phyloP scores from a whole-genome alignment of 371 early-diverging fungal genomes.

The Saksenaea oblongispora region DNA sequence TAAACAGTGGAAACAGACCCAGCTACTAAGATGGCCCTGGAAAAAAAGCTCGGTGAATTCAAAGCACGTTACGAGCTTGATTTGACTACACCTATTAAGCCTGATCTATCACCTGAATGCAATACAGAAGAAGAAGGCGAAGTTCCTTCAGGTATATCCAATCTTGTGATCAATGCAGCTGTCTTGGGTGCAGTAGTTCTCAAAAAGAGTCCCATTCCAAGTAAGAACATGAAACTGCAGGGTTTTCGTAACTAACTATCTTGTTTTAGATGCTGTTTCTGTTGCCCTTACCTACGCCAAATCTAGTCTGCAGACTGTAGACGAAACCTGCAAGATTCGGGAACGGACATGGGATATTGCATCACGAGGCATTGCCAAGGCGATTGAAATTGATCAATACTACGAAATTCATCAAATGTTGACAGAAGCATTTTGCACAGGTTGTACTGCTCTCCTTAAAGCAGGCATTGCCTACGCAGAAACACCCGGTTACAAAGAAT shows the following conservation, averaged over 20 bases:
- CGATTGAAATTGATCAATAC: conserved; percentile 61
- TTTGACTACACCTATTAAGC: conserved; percentile 4
- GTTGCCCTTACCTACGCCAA: conserved; percentile 41
- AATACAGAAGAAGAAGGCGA: conserved; percentile 5
- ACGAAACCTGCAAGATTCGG: conserved; percentile 57
- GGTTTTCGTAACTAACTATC: neutral
- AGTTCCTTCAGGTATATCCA: conserved; percentile 28
- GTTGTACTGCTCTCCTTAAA: conserved; percentile 39
- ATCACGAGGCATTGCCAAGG: conserved; percentile 54
- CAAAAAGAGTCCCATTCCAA: conserved; percentile 64
- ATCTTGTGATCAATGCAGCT: conserved; percentile 55
- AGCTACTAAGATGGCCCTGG: conserved; percentile 1
- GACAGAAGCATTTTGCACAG: conserved; percentile 36
- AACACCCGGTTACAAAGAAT: conserved; percentile 33
- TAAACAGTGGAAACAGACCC: conserved; percentile 9
- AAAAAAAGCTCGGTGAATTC: neutral
- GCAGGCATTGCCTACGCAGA: conserved; percentile 65
- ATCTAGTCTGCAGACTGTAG: conserved; percentile 49
- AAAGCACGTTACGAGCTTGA: neutral
- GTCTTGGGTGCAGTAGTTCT: conserved; percentile 58
- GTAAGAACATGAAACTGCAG: conserved; percentile 15
- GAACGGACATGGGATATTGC: conserved; percentile 58
- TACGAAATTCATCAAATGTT: conserved; percentile 63
- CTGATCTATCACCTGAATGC: conserved; percentile 2
- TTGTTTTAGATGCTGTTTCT: conserved; percentile 36